Conservation (phyloP, 768 basidiomycete species). For the Lentinula lateritia region DNA sequence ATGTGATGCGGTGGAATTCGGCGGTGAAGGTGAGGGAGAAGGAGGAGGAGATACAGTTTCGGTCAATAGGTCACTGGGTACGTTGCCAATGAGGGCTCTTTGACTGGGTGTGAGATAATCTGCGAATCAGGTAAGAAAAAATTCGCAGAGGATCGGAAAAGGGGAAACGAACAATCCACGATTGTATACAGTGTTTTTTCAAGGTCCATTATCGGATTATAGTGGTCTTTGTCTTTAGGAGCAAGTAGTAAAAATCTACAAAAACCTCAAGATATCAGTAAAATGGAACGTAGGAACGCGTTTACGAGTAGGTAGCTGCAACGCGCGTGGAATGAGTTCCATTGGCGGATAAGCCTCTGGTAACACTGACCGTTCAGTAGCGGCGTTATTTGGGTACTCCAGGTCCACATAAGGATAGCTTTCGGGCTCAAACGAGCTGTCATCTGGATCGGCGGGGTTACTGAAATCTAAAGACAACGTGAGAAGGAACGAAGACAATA, state of each 20-base stretch:
- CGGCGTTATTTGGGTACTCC: slow-evolving; percentile 71
- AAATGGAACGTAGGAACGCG: background rate
- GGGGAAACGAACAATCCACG: slow-evolving; percentile 50
- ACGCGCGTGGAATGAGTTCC: slow-evolving; percentile 5
- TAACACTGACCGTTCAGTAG: slow-evolving; percentile 56
- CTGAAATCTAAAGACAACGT: slow-evolving; percentile 51
- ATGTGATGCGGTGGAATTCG: slow-evolving; percentile 24
- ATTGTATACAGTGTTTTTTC: slow-evolving; percentile 69
- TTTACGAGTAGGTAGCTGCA: background rate
- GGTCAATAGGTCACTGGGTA: slow-evolving; percentile 44
- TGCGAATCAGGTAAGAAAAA: slow-evolving; percentile 20
- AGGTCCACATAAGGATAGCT: slow-evolving; percentile 63
- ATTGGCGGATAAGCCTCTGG: slow-evolving; percentile 10
- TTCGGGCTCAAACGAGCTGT: slow-evolving; percentile 59
- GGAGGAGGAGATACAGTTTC: slow-evolving; percentile 32
- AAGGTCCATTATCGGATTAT: slow-evolving; percentile 79
- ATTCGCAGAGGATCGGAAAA: background rate
- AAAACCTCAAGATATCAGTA: background rate
- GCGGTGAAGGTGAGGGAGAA: slow-evolving; percentile 32
- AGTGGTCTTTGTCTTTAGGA: slow-evolving; percentile 83
- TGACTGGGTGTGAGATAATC: slow-evolving; percentile 67
- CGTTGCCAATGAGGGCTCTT: slow-evolving; percentile 59
- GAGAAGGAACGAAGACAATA: background rate
- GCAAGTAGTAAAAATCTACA: slow-evolving; percentile 68
- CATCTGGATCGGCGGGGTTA: slow-evolving; percentile 58